Percentiles rank a stretch among this genome's conserved stretches.
Evolutionary conservation across 805 yeast species (phyloP).

Genomic region (Wickerhamiella azymoides): DNA sequence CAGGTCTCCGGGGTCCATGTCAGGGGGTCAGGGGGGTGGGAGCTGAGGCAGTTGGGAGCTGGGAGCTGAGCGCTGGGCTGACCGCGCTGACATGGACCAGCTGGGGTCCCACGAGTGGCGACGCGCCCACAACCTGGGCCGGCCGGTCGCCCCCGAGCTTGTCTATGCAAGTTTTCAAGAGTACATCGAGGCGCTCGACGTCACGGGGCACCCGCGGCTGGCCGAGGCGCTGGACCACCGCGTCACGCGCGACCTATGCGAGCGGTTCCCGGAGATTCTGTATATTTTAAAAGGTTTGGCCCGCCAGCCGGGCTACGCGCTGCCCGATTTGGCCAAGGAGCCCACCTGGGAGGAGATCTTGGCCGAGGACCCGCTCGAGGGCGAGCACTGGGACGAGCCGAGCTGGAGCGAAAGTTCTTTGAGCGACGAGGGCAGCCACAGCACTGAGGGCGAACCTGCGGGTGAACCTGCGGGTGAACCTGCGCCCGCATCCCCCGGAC

Average conservation of each 20-base stretch:
- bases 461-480: too few relatives aligned
- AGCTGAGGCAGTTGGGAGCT: too few relatives aligned
- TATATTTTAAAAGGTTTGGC: conserved; percentile 16
- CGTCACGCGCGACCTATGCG: conserved; percentile 14
- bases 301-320: conserved; percentile 7
- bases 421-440: not conserved
- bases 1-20: conserved; percentile 14
- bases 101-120: conserved; percentile 4
- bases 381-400: conserved; percentile 21
- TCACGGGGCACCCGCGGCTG: conserved; percentile 22
- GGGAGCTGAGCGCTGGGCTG: too few relatives aligned
- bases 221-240: conserved; percentile 18
- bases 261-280: conserved; percentile 14
- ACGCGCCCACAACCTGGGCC: conserved; percentile 6
- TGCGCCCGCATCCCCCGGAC: too few relatives aligned
- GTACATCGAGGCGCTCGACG: conserved; percentile 20
- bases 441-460: too few relatives aligned
- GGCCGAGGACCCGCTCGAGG: conserved; percentile 20
- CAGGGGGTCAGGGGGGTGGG: too few relatives aligned
- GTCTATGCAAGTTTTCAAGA: conserved; percentile 15
- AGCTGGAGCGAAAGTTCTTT: not conserved
- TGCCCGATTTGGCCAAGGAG: conserved; percentile 5
- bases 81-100: conserved; percentile 3
- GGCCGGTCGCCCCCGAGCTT: conserved; percentile 10
- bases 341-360: conserved; percentile 21